Base-by-base conservation (phyloP, 208 protist species). In the Acanthamoeba rhysodes region DNA sequence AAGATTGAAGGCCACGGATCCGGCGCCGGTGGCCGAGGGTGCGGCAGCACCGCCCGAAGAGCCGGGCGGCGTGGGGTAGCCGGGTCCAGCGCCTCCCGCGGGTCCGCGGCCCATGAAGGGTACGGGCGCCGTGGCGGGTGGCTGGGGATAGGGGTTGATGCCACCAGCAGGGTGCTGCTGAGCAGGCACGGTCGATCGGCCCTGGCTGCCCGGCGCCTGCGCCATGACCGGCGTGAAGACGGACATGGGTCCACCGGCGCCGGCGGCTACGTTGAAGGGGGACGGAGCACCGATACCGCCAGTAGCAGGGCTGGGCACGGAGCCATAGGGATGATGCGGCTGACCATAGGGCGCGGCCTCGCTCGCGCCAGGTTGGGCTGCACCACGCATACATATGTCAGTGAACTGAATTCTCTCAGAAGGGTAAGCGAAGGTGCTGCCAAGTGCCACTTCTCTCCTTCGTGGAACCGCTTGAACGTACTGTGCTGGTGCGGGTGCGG, bases 41-140 rank as follows among this genome's bases (percentile, higher is more conserved):
- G 37, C 37, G 37, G 37, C 37, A 68, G 62, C 62, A 27, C 22
- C 62, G 9, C 66, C 66, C 10, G 29, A n/a, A 14, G 66, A 74
- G 66, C n/a, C 66, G 22, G 66, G 66, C 1, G 66, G 66, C 66
- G 66, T 37, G 9, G 66, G 66, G 22, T 7, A n/a, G 66, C 22
- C 29, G 66, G 66, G n/a, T n/a, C n/a, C 29, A 14, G 29, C 22
- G 66, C 20, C 66, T 37, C 9, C 20, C 24, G 16, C 66, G n/a
- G n/a, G n/a, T 20, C 70, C 34, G 37, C 70, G 70, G 70, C 70
- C 62, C 62, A 68, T 68, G 70, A 50, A 78, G 37, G 70, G 70
- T 22, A 78, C 14, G 6, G 70, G 70, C 20, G 70, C 24, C 8
- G 70, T 78, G 70, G 70, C 70, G 0, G 70, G 70, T 2, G 70